Base-by-base conservation (phyloP, 2,329 filamentous ascomycete species). In the Microdochium trichocladiopsis region DNA sequence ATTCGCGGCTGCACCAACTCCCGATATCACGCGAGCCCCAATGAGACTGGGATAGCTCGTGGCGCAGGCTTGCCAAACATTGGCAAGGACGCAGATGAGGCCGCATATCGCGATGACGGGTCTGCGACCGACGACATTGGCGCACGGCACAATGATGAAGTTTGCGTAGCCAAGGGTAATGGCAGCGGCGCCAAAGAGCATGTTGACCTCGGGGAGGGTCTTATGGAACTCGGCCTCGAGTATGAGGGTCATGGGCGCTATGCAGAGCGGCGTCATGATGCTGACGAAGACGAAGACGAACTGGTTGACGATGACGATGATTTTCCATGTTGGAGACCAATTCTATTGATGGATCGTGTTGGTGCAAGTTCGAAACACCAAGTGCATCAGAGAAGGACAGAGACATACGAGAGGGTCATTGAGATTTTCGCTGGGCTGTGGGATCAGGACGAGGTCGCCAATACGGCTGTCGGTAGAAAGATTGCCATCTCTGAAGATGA, bases 141-240 rank as follows among this genome's bases (percentile, higher is more conserved):
- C 61, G 3, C 57, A 55, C 11, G 66, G 66, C 10, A 69, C 64
- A 41, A 67, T 60, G 51, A 67, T 47, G 47, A 69, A 65, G 55
- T 68, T 68, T 24, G 64, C 59, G 51, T 66, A 69, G 4, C 66
- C 66, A 2, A 68, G 60, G 2, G 64, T 61, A 53, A 69, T 63
- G 51, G 63, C 64, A 4, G 61, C 61, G 11, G 57, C 64, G 36
- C 64, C 65, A 52, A 67, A 66, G 11, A 70, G 58, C 57, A 67
- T 60, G 53, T 66, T 67, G 47, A 68, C 63, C 53, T 67, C 58
- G 2, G 65, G 58, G 9, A 69, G 53, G 6, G 61, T 60, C 53
- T 63, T 67, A 52, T 63, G 43, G 54, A 66, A 70, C 56, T 68
- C 62, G 47, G 56, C 53, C 51, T 66, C 63, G 57, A 69, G 67